Conservation (phyloP, 2,329 filamentous ascomycete species). For the Rhinocladiella similis region DNA sequence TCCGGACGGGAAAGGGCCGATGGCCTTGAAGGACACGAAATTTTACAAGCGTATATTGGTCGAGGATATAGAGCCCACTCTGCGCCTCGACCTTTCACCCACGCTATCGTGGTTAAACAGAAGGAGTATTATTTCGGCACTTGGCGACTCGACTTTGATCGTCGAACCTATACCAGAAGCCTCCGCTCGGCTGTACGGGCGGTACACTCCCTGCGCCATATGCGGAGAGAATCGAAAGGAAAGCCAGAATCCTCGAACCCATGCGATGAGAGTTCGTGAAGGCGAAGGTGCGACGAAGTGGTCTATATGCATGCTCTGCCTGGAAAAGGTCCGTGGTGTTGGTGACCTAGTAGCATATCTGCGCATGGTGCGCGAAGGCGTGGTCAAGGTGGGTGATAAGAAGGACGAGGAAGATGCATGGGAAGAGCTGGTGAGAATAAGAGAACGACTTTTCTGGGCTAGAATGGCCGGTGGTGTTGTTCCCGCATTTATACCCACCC, state of each 20-base stretch:
- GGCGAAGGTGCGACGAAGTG: conserved; percentile 84
- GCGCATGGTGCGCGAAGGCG: conserved; percentile 86
- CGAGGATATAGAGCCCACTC: conserved; percentile 92
- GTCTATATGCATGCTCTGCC: conserved; percentile 84
- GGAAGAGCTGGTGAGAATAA: conserved; percentile 87
- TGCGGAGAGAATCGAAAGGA: conserved; percentile 82
- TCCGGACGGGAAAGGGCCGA: conserved; percentile 34
- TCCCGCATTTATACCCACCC: conserved; percentile 54
- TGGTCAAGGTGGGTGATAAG: conserved; percentile 71
- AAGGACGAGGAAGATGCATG: conserved; percentile 82
- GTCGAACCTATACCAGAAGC: conserved; percentile 80
- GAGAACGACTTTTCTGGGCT: conserved; percentile 97
- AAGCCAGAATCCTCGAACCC: conserved; percentile 70
- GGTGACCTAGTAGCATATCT: conserved; percentile 93
- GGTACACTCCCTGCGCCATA: conserved; percentile 70
- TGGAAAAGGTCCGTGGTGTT: conserved; percentile 77
- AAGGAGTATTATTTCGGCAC: conserved; percentile 76
- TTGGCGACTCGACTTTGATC: conserved; percentile 80
- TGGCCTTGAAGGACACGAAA: conserved; percentile 78
- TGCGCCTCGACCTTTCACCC: conserved; percentile 84
- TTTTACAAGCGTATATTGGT: conserved; percentile 89
- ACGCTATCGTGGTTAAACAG: conserved; percentile 92
- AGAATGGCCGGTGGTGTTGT: conserved; percentile 88
- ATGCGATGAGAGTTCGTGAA: conserved; percentile 87
- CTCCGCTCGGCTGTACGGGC: conserved; percentile 40